phyloP scores from a whole-genome alignment of 306 rosid genomes.

The Vicia sativa region DNA sequence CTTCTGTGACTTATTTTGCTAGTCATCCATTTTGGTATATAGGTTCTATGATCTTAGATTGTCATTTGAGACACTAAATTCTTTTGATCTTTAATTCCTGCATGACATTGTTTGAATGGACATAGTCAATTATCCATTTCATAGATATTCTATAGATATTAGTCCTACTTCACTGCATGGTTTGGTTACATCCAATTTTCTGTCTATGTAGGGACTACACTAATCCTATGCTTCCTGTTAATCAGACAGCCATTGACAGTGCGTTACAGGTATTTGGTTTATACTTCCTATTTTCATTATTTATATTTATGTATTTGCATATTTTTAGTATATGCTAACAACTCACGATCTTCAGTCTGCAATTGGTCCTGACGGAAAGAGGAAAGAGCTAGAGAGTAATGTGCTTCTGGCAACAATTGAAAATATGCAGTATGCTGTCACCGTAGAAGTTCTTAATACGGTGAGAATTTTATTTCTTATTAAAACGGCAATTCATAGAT shows the following conservation, averaged over 20 bases:
- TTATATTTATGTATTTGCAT: neutral
- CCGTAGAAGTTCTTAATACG: constrained; percentile 84
- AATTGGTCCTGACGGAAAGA: constrained; percentile 89
- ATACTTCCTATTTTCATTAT: constrained; percentile 12
- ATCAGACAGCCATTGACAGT: constrained; percentile 87
- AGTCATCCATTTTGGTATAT: neutral
- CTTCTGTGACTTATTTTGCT: neutral
- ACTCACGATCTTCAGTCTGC: constrained; percentile 52
- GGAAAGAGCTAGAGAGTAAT: constrained; percentile 80
- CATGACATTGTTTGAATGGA: constrained; percentile 6
- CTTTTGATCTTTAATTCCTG: constrained; percentile 11
- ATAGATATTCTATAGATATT: constrained; percentile 14
- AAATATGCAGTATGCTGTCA: constrained; percentile 93
- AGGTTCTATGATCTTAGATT: neutral
- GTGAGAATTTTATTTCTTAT: constrained; percentile 43
- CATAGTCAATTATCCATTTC: constrained; percentile 4
- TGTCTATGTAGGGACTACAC: constrained; percentile 80
- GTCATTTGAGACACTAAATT: neutral
- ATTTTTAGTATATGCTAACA: constrained; percentile 40
- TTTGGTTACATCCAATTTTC: constrained; percentile 15
- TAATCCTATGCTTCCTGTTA: constrained; percentile 93
- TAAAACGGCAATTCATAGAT: constrained; percentile 12
- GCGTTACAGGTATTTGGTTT: constrained; percentile 61
- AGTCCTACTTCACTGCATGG: constrained; percentile 12
- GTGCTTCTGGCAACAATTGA: constrained; percentile 91